Evolutionary conservation across 1,139 yeast genomes (phyloP), one percentile per base, ranked within the genome.

Genomic region (Blastobotrys persicus): DNA sequence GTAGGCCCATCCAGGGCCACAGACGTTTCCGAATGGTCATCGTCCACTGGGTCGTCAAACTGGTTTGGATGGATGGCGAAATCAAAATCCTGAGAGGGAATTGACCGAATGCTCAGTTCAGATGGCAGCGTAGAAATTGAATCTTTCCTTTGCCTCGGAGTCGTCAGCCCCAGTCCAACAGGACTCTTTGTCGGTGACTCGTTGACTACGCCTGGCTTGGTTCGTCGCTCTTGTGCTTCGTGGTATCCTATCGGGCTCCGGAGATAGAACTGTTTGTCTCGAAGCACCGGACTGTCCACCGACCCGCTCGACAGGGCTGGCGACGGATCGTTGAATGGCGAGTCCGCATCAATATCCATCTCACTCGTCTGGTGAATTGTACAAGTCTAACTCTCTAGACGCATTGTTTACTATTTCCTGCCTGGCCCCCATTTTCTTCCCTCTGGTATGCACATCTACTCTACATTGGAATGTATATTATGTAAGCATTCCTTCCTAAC

Each of bases 241-340:
- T n/a, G n/a, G n/a, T n/a, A n/a, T n/a, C n/a, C n/a, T n/a, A n/a
- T n/a, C 28, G 28, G 28, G 34, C 34, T 31, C 11, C 38, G 18
- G 16, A 37, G 28, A 37, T 18, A 23, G n/a, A 18, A 19, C 41
- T 37, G 26, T 14, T 19, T 37, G 41, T 37, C 41, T 14, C 41
- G 26, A 14, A 37, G n/a, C 14, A 23, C 41, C 14, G 41, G 41
- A 7, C 28, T 7, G 28, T 23, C 19, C n/a, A 37, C 28, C 17
- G 28, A 19, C 26, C 41, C 19, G 13, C 41, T 34, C 17, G 17
- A 17, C 28, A 23, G 14, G 28, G 14, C 17, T 6, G 41, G 41
- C 41, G 41, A 19, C 12, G 41, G 28, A 28, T 37, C 41, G 41
- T 37, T 18, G 41, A 37, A 37, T 7, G 41, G 41, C n/a, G 41